phyloP scores from a whole-genome alignment of 1,284 basidiomycete species.

The Fomitopsis schrenkii region DNA sequence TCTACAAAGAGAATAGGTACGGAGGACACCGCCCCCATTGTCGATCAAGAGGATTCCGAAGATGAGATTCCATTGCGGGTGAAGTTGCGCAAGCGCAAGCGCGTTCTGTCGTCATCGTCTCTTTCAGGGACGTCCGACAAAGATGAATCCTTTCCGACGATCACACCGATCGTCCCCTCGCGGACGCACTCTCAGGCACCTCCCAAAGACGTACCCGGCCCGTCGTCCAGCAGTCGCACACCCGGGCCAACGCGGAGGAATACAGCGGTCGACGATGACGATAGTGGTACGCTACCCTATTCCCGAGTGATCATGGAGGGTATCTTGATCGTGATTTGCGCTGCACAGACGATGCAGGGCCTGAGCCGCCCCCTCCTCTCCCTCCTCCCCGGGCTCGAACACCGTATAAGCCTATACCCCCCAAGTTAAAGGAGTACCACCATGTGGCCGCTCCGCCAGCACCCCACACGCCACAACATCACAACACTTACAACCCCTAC shows the following conservation, averaged over 20 bases:
- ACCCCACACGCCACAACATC: constrained; percentile 14
- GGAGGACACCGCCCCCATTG: constrained; percentile 6
- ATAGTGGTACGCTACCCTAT: constrained; percentile 8
- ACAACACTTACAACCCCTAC: constrained; percentile 7
- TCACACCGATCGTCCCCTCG: neutral
- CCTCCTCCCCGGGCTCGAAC: constrained; percentile 5
- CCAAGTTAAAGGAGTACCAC: constrained; percentile 3
- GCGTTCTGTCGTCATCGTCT: constrained; percentile 18
- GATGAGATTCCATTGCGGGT: neutral
- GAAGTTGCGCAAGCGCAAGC: constrained; percentile 19
- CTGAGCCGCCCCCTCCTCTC: neutral
- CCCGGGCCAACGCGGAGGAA: neutral
- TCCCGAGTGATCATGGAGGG: neutral
- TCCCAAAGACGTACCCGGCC: constrained; percentile 3
- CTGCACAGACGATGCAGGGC: constrained; percentile 5
- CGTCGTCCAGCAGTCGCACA: constrained; percentile 9
- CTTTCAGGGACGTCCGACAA: constrained; percentile 9
- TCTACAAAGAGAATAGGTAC: constrained; percentile 1
- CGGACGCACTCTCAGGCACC: neutral
- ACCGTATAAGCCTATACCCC: neutral
- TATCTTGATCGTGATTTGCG: constrained; percentile 3
- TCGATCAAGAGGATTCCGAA: neutral
- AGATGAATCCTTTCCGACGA: constrained; percentile 1
- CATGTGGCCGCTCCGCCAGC: neutral
- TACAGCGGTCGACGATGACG: constrained; percentile 10